Evolutionary conservation across 106 monocot species (phyloP).

Genomic region (Hemerocallis citrina): DNA sequence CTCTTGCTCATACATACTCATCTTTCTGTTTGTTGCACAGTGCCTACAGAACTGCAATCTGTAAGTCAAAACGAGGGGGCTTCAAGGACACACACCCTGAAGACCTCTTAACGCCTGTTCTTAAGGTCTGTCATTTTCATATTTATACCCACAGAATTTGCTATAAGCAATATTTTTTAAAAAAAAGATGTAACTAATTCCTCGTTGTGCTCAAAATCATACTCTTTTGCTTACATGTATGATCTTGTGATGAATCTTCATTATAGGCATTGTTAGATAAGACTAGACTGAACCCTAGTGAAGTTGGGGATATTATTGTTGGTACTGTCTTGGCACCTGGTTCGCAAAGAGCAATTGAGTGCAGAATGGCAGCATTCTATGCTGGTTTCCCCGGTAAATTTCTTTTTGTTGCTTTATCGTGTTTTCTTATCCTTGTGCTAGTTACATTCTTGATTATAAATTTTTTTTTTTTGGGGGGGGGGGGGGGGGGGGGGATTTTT

Average conservation of each 20-base stretch:
- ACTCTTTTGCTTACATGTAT: neutral
- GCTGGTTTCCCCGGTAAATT: slow-evolving; percentile 86
- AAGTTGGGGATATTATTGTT: slow-evolving; percentile 90
- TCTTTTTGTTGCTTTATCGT: neutral
- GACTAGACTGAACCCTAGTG: slow-evolving; percentile 67
- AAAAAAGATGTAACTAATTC: neutral
- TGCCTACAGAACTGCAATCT: slow-evolving; percentile 80
- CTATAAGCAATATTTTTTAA: neutral
- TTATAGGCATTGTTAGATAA: slow-evolving; percentile 62
- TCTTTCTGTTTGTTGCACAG: slow-evolving; percentile 14
- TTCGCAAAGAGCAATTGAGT: slow-evolving; percentile 78
- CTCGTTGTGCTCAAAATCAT: neutral
- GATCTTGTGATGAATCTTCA: neutral
- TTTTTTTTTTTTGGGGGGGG: too few species aligned
- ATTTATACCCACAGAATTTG: neutral
- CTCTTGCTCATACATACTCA: neutral
- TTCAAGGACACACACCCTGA: slow-evolving; percentile 84
- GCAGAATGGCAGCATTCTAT: slow-evolving; percentile 83
- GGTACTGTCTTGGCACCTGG: slow-evolving; percentile 87
- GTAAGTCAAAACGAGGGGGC: slow-evolving; percentile 69
- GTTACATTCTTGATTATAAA: neutral
- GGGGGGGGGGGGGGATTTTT: neutral
- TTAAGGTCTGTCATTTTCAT: slow-evolving; percentile 48
- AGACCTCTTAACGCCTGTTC: slow-evolving; percentile 63
- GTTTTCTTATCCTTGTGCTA: neutral